A percentile compares a stretch with the other conserved stretches of the same genome.
These are phyloP conservation scores for Fremontodendron californicum DNA, from an alignment of 345 rosid species.

Conservation along the genomic window DNA sequence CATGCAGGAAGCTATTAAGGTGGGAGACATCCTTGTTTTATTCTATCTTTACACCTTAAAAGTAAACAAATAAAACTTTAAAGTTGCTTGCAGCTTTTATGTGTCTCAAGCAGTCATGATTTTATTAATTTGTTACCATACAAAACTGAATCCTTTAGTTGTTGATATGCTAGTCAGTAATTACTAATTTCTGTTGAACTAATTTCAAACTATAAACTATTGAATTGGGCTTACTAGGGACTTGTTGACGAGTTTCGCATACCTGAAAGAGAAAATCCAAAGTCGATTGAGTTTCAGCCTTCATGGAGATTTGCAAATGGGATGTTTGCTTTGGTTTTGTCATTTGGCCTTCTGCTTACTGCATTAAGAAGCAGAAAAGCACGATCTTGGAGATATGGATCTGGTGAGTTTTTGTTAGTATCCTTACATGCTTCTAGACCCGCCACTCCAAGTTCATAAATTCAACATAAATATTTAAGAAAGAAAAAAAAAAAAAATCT, in stretches of 20 bases:
- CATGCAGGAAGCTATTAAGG: conserved; percentile 90
- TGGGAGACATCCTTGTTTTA: conserved; percentile 25
- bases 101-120: background rate
- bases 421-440: conserved; percentile 9
- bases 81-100: background rate
- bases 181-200: background rate
- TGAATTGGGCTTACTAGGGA: conserved; percentile 43
- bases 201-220: conserved; percentile 10
- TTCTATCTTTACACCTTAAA: background rate
- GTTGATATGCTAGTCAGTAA: background rate
- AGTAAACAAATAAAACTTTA: background rate
- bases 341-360: conserved; percentile 74
- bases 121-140: background rate
- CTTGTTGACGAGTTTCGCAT: conserved; percentile 77
- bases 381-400: conserved; percentile 79
- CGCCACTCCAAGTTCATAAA: background rate
- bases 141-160: background rate
- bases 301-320: conserved; percentile 96
- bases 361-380: conserved; percentile 81
- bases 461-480: background rate
- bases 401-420: conserved; percentile 43
- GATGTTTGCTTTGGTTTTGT: conserved; percentile 78
- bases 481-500: background rate
- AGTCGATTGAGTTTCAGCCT: conserved; percentile 49
- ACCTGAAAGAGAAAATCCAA: conserved; percentile 70